Conservation (phyloP, 768 basidiomycete species). For the Aureoboletus auriporus region DNA sequence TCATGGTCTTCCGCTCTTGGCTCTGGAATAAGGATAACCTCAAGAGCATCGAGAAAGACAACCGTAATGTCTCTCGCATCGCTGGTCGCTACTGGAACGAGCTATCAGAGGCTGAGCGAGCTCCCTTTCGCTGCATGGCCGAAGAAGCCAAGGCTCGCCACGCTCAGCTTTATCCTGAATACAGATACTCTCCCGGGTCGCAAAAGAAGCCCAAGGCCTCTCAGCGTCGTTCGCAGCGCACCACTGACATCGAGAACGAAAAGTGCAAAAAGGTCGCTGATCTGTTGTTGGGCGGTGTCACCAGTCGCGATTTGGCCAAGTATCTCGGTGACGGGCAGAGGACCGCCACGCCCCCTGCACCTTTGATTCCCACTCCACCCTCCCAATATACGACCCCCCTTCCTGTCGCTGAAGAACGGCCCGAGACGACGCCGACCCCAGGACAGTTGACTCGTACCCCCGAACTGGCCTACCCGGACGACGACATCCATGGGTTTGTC, state of each 20-base stretch:
- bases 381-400: not conserved
- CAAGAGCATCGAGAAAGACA: conserved; percentile 57
- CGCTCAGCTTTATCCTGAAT: conserved; percentile 49
- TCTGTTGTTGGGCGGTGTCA: conserved; percentile 32
- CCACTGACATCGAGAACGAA: conserved; percentile 31
- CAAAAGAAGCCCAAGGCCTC: conserved; percentile 24
- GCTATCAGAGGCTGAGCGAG: conserved; percentile 43
- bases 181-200: conserved; percentile 55
- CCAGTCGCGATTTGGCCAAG: conserved; percentile 28
- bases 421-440: conserved; percentile 2
- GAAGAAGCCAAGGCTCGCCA: conserved; percentile 45
- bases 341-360: not conserved
- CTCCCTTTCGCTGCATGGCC: conserved; percentile 45
- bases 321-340: conserved; percentile 12
- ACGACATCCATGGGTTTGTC: conserved; percentile 24
- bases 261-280: conserved; percentile 38
- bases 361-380: not conserved
- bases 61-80: conserved; percentile 69
- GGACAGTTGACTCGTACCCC: conserved; percentile 12
- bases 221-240: conserved; percentile 34
- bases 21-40: conserved; percentile 50
- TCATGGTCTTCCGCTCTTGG: conserved; percentile 77
- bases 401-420: not conserved
- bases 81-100: conserved; percentile 68
- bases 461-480: conserved; percentile 12